Evolutionary conservation across 805 yeast species (phyloP), one percentile per base, ranked within the genome.

Genomic region (Suhomyces canberraensis): DNA sequence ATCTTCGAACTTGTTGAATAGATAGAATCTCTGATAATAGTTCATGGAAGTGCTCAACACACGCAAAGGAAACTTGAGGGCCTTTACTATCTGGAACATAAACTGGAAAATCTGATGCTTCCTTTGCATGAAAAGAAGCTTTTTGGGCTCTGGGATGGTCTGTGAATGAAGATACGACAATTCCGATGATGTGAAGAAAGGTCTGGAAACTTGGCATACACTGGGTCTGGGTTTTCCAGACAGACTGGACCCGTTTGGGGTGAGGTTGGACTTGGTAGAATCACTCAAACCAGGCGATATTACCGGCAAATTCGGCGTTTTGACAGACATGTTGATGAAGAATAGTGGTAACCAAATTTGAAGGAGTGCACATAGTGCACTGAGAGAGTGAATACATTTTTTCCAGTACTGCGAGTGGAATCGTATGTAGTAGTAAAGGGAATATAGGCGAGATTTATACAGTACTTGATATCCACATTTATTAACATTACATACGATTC

Each of bases 11-110:
- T 62, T 61, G 52, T 84, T 83, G 57, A 81, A 79, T 11, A 88
- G 64, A 49, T 75, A 80, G 49, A 72, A 83, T 33, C 88, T 64
- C 47, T 88, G 95, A 52, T 80, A 83, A 45, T 79, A 79, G 43
- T 78, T 73, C 76, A 84, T 78, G 3, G 93, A 72, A 8, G 85
- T 73, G 42, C 81, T 82, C 31, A 88, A 61, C 2, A 86, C 80
- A 33, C 81, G 68, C 15, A 83, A 62, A 0, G 96, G 96, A 42
- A 83, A 75, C 50, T 79, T 79, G 51, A 84, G 57, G 2, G 62
- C 57, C 19, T 69, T 68, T 19, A 79, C 69, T 3, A 82, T 54
- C 40, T 73, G 77, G 43, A 75, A 71, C 21, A 81, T 50, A 45
- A 76, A 76, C 37, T 71, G 75, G 39, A 78, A 71, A 2, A 80